Percentiles rank a stretch among this genome's conserved stretches.
Evolutionary conservation across 1,284 basidiomycete species (phyloP).

Genomic region (Puccinia triticina): DNA sequence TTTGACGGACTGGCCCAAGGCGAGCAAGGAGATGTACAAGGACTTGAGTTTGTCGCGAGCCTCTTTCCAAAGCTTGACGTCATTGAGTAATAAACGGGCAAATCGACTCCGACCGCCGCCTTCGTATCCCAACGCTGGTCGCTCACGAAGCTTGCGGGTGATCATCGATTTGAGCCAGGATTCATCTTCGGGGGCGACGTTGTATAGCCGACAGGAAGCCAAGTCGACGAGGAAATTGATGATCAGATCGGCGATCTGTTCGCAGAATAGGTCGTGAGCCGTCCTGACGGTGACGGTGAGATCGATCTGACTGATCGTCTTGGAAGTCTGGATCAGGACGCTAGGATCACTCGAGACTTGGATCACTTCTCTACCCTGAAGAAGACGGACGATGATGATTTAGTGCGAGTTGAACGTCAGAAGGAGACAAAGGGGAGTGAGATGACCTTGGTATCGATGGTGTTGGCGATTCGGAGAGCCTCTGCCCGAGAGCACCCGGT

Average conservation of each 20-base stretch:
- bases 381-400: constrained; percentile 1
- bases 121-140: constrained; percentile 42
- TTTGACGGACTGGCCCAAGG: constrained; percentile 74
- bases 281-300: constrained; percentile 86
- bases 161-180: constrained; percentile 64
- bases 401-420: constrained; percentile 2
- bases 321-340: constrained; percentile 76
- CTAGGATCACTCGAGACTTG: constrained; percentile 73
- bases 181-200: constrained; percentile 65
- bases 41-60: constrained; percentile 78
- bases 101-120: constrained; percentile 63
- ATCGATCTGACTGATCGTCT: constrained; percentile 81
- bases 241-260: constrained; percentile 79
- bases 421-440: constrained; percentile 23
- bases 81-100: constrained; percentile 76
- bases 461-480: constrained; percentile 69
- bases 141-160: constrained; percentile 35
- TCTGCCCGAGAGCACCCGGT: constrained; percentile 69
- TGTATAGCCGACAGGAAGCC: constrained; percentile 66
- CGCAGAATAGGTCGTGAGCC: constrained; percentile 84
- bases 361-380: constrained; percentile 78
- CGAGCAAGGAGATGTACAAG: constrained; percentile 76
- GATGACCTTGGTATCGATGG: constrained; percentile 70
- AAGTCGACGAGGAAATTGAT: constrained; percentile 85
- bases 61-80: constrained; percentile 80